phyloP scores from a whole-genome alignment of 2,329 filamentous ascomycete species.

The Diaporthe humulicola region DNA sequence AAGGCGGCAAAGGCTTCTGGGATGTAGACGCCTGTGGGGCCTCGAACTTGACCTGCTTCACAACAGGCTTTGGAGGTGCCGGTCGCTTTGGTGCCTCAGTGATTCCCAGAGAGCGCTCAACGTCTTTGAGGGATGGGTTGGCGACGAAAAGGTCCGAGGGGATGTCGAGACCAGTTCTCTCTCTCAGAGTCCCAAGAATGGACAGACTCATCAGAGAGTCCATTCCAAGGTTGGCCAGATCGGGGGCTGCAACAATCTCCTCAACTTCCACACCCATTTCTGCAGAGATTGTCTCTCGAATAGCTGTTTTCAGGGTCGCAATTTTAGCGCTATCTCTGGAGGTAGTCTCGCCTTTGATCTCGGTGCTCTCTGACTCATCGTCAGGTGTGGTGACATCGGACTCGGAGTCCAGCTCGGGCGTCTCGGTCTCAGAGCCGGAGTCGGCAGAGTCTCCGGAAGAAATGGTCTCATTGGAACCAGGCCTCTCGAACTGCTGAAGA shows the following conservation, averaged over 20 bases:
- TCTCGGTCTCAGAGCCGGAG: slow-evolving; percentile 46
- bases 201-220: slow-evolving; percentile 71
- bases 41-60: slow-evolving; percentile 48
- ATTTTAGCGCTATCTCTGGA: slow-evolving; percentile 48
- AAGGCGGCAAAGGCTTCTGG: slow-evolving; percentile 46
- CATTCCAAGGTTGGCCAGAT: slow-evolving; percentile 69
- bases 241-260: slow-evolving; percentile 68
- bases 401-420: slow-evolving; percentile 50
- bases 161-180: slow-evolving; percentile 66
- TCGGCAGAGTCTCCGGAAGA: slow-evolving; percentile 50
- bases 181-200: slow-evolving; percentile 67
- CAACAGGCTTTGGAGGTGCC: slow-evolving; percentile 43
- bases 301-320: slow-evolving; percentile 62
- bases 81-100: slow-evolving; percentile 55
- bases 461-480: slow-evolving; percentile 45
- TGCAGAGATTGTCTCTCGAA: slow-evolving; percentile 76
- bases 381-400: slow-evolving; percentile 66
- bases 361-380: slow-evolving; percentile 65
- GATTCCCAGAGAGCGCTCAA: slow-evolving; percentile 73
- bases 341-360: slow-evolving; percentile 56
- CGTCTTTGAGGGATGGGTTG: slow-evolving; percentile 74
- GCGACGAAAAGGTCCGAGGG: slow-evolving; percentile 72
- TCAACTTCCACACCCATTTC: slow-evolving; percentile 80
- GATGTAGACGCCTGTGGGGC: slow-evolving; percentile 20
- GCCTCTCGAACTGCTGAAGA: slow-evolving; percentile 54